Conservation (phyloP, 2,329 filamentous ascomycete genomes). For the Trichoderma asperellum region DNA sequence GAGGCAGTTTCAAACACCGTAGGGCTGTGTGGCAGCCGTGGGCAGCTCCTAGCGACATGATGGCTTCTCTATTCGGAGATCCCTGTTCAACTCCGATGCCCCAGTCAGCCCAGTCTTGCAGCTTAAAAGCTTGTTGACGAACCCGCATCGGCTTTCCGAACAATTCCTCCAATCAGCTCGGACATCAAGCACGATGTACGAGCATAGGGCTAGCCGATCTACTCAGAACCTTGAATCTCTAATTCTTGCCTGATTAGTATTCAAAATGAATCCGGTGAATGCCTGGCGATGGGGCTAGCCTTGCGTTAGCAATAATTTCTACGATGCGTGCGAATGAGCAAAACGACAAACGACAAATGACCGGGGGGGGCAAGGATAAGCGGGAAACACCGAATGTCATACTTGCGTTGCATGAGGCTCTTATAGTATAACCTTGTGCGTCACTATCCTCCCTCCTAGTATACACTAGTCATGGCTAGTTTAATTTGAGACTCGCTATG, state of each 20-base stretch:
- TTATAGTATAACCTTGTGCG: background rate
- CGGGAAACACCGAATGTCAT: background rate
- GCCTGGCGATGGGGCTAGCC: background rate
- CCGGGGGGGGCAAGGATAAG: background rate
- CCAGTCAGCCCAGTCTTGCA: background rate
- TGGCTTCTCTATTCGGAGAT: background rate
- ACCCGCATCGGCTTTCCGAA: background rate
- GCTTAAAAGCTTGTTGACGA: background rate
- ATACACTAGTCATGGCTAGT: background rate
- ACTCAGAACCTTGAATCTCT: background rate
- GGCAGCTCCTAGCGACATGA: background rate
- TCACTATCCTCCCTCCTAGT: background rate
- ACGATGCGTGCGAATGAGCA: background rate
- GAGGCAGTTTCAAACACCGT: background rate
- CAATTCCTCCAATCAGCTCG: conserved; percentile 1
- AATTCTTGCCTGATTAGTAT: background rate
- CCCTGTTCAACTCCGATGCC: background rate
- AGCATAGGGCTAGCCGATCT: conserved; percentile 2
- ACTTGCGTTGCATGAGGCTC: background rate
- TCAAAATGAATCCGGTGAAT: background rate
- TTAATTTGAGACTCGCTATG: background rate
- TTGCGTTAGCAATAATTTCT: background rate
- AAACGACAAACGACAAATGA: background rate
- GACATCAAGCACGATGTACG: background rate
- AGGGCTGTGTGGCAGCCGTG: background rate